Base-by-base conservation (phyloP, 148 eudicot species). In the Euryodendron excelsum region DNA sequence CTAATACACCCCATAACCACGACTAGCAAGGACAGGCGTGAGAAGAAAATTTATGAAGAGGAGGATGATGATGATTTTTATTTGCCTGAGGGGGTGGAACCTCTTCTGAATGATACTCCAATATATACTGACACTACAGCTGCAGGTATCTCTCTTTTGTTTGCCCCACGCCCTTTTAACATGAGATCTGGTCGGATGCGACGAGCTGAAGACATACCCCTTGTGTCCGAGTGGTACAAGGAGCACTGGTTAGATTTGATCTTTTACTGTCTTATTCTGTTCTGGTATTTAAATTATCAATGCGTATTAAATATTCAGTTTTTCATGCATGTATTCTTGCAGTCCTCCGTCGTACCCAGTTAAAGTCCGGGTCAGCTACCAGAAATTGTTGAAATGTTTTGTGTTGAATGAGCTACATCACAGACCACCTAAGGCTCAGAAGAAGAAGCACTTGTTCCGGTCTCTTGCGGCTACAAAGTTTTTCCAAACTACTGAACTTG, bases 301-400 rank as follows among this genome's bases (percentile, higher is more conserved):
- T 39, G 17, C 21, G 30, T 47, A 3, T n/a, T 52, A 50, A 21
- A 15, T 23, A 14, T 27, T 12, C 20, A 52, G 23, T 60, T 76
- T n/a, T 20, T 28, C 27, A 10, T 72, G 28, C 62, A 58, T 18
- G 63, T 70, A 25, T 55, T 58, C 79, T 78, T 89, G 87, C 94
- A 96, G 99, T 66, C 99, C 99, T 78, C 99, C 99, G 0, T 88
- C 99, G 11, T 93, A 96, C 74, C 99, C 99, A 66, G 99, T 96
- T 52, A 96, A 96, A 86, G 99, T 96, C 66, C 94, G 99, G 58
- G 99, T 96, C 80, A 96, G 99, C 84, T 96, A 93, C 75, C 98
- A 96, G 88, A 96, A 96, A 72, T 83, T 96, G 74, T 80, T 96
- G 83, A 96, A 96, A 78, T 96, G 99, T 79, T 96, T 96, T 80